Conservation (phyloP, 2,329 filamentous ascomycete genomes). For the Aureobasidium leucospermi region DNA sequence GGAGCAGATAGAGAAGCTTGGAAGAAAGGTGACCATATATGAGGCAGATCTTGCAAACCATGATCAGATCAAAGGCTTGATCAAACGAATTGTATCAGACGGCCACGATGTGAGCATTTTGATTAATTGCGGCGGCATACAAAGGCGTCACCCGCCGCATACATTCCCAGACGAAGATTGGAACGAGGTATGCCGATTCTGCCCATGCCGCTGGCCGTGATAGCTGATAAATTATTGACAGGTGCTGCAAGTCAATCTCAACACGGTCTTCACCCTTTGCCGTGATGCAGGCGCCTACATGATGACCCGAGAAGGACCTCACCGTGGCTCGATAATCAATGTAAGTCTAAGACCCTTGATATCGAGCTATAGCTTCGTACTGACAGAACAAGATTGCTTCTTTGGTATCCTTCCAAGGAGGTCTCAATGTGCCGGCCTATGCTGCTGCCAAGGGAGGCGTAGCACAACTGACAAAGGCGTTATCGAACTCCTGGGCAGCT, state of each 20-base stretch:
- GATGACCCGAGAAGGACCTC: constrained; percentile 49
- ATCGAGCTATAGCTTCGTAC: neutral
- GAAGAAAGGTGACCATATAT: constrained; percentile 61
- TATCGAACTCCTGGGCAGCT: constrained; percentile 80
- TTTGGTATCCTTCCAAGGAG: constrained; percentile 76
- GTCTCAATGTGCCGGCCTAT: constrained; percentile 81
- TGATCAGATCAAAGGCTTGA: constrained; percentile 51
- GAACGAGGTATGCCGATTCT: constrained; percentile 32
- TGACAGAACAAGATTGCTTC: constrained; percentile 43
- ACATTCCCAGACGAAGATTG: constrained; percentile 25
- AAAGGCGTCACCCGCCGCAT: constrained; percentile 22
- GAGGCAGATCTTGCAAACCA: constrained; percentile 60
- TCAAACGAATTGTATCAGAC: constrained; percentile 26
- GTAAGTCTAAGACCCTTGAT: constrained; percentile 32
- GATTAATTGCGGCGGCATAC: constrained; percentile 26
- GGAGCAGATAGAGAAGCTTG: constrained; percentile 55
- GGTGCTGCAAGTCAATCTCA: constrained; percentile 81
- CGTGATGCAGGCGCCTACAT: constrained; percentile 74
- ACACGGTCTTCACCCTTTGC: constrained; percentile 68
- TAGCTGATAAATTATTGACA: constrained; percentile 27
- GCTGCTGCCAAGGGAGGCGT: constrained; percentile 80
- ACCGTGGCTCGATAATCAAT: constrained; percentile 71
- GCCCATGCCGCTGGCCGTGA: too few species aligned
- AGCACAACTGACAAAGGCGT: constrained; percentile 73
- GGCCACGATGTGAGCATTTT: constrained; percentile 21